Base-by-base conservation (phyloP, 2,329 filamentous ascomycete species). In the Alternaria arborescens region DNA sequence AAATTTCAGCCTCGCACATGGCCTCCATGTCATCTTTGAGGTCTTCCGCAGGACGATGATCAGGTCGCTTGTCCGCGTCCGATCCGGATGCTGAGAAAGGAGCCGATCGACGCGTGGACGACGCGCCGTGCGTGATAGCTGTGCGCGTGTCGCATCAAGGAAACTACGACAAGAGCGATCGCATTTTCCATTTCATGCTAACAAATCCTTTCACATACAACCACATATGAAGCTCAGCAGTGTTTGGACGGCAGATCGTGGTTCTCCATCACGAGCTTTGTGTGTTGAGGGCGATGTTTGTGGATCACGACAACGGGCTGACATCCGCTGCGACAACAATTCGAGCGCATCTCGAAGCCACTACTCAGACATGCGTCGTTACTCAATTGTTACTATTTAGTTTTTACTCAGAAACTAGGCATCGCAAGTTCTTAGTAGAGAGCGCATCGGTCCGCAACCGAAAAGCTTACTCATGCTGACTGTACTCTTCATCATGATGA, bases 391-490 rank as follows among this genome's bases (percentile, higher is more conserved):
- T 2, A 30, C 4, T 0, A 41, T 10, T 6, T 5, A 3, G 18
- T 22, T 2, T 41, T 0, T 41, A 3, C 18, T 12, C 18, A 22
- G 38, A 41, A 0, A 22, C 10, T 22, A 7, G 18, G 12, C 38
- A 41, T 14, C 2, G 11, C 18, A 41, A 4, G n/a, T 6, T 41
- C 38, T 41, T 41, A 20, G 38, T 41, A 22, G 20, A 22, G 2
- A 22, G 38, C n/a, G 18, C 16, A n/a, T 41, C 18, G 18, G 38
- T 6, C 10, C 38, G 18, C 18, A 10, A 12, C 38, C 38, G 11
- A 41, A 41, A 20, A 10, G 38, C 38, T 41, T 41, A 41, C 38
- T 41, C 38, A 41, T 41, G 38, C 38, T 41, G 38, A 41, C 38
- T 41, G 38, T 41, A 41, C 8, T 41, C 18, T 41, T 18, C 38